Percentiles rank a stretch among this genome's conserved stretches.
These are phyloP conservation scores for Arthrobotrys sphaeroides DNA, from an alignment of 2,329 filamentous ascomycete species.

Conservation along the genomic window DNA sequence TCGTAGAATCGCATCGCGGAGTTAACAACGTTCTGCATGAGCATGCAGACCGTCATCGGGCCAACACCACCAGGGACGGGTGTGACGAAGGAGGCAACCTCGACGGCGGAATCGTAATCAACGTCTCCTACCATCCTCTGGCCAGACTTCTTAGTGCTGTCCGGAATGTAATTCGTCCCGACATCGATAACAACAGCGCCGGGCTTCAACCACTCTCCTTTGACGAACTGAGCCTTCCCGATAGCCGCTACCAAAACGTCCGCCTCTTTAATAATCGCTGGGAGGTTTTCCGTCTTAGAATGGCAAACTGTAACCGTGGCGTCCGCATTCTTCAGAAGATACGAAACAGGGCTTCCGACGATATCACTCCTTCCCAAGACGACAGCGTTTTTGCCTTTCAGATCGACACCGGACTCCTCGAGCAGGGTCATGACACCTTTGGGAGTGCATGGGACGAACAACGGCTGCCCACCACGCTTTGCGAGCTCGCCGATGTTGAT, in stretches of 20 bases:
- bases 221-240: constrained; percentile 84
- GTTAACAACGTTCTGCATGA: constrained; percentile 93
- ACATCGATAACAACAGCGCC: constrained; percentile 97
- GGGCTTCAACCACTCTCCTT: constrained; percentile 93
- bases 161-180: constrained; percentile 93
- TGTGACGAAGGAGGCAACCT: constrained; percentile 88
- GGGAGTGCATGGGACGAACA: constrained; percentile 94
- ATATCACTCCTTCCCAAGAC: constrained; percentile 96
- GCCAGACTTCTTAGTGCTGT: constrained; percentile 89
- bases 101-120: constrained; percentile 82
- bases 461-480: constrained; percentile 87
- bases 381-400: constrained; percentile 90
- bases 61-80: constrained; percentile 96
- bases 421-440: constrained; percentile 96
- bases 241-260: constrained; percentile 94
- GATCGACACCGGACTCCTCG: constrained; percentile 80
- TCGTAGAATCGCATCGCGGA: constrained; percentile 84
- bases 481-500: constrained; percentile 95
- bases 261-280: constrained; percentile 79
- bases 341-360: constrained; percentile 95
- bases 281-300: constrained; percentile 80
- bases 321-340: constrained; percentile 91
- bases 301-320: constrained; percentile 97
- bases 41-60: constrained; percentile 98
- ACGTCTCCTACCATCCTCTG: constrained; percentile 94